phyloP scores from a whole-genome alignment of 2,329 filamentous ascomycete genomes.

The Fusarium lateritium region DNA sequence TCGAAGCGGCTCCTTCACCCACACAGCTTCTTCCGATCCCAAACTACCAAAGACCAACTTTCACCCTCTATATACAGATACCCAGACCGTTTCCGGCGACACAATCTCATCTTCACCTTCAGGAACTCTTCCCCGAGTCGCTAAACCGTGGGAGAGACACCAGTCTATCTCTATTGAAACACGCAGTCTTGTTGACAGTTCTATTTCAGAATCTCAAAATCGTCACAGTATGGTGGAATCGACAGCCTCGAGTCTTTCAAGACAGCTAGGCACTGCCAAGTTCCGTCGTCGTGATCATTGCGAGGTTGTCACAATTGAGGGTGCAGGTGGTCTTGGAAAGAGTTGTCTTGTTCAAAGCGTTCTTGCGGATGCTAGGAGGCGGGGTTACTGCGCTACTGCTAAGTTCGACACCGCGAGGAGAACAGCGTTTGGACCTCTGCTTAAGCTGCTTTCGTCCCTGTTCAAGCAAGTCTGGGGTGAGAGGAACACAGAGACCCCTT shows the following conservation, averaged over 20 bases:
- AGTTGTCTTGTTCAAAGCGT: slow-evolving; percentile 75
- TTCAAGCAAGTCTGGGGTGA: slow-evolving; percentile 79
- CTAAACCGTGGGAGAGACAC: slow-evolving; percentile 67
- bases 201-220: slow-evolving; percentile 58
- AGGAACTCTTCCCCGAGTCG: slow-evolving; percentile 54
- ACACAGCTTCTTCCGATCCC: slow-evolving; percentile 60
- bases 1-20: slow-evolving; percentile 65
- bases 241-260: slow-evolving; percentile 65
- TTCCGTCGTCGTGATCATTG: slow-evolving; percentile 74
- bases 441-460: slow-evolving; percentile 75
- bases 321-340: slow-evolving; percentile 75
- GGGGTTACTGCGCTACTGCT: slow-evolving; percentile 75
- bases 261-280: slow-evolving; percentile 69
- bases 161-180: slow-evolving; percentile 66
- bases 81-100: slow-evolving; percentile 60
- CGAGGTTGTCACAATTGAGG: slow-evolving; percentile 74
- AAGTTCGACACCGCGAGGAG: slow-evolving; percentile 75
- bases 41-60: slow-evolving; percentile 57
- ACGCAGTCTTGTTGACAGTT: slow-evolving; percentile 62
- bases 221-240: slow-evolving; percentile 63
- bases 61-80: slow-evolving; percentile 61
- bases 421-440: slow-evolving; percentile 73
- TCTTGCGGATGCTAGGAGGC: slow-evolving; percentile 71
- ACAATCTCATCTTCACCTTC: slow-evolving; percentile 65
- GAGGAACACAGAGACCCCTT: slow-evolving; percentile 74